These are phyloP conservation scores for Beauveria pseudobassiana DNA, from an alignment of 2,329 filamentous ascomycete species.

Conservation along the genomic window DNA sequence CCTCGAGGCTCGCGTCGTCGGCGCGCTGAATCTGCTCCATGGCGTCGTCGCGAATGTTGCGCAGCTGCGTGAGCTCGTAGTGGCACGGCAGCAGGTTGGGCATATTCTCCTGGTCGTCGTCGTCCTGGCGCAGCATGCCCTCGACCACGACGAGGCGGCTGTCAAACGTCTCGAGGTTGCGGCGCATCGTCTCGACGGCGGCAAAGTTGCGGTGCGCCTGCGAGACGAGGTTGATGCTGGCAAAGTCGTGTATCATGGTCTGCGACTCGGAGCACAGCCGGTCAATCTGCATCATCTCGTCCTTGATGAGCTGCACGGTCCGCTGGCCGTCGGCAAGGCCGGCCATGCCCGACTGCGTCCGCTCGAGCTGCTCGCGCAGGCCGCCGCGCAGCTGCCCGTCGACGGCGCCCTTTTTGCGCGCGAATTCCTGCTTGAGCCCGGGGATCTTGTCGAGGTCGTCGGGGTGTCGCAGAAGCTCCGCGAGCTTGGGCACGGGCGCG, in stretches of 20 bases:
- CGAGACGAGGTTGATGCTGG: constrained; percentile 82
- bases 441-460: constrained; percentile 97
- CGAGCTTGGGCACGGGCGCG: constrained; percentile 69
- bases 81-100: constrained; percentile 84
- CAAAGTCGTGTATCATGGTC: constrained; percentile 95
- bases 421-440: constrained; percentile 83
- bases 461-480: constrained; percentile 87
- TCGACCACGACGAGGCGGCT: constrained; percentile 69
- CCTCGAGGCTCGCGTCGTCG: constrained; percentile 65
- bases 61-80: constrained; percentile 82
- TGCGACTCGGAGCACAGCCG: constrained; percentile 94
- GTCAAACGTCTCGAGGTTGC: constrained; percentile 81
- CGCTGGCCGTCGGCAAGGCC: constrained; percentile 85
- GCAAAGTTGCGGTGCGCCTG: constrained; percentile 96
- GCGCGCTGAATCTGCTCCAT: constrained; percentile 89
- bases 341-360: constrained; percentile 87
- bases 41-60: constrained; percentile 92
- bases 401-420: constrained; percentile 85
- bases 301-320: constrained; percentile 86
- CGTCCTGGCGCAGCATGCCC: constrained; percentile 72
- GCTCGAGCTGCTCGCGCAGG: constrained; percentile 85
- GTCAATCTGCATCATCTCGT: constrained; percentile 98
- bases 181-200: constrained; percentile 87
- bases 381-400: constrained; percentile 85
- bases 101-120: constrained; percentile 80